phyloP scores from a whole-genome alignment of 495 filamentous ascomycete species.

The Penicillium daleae region DNA sequence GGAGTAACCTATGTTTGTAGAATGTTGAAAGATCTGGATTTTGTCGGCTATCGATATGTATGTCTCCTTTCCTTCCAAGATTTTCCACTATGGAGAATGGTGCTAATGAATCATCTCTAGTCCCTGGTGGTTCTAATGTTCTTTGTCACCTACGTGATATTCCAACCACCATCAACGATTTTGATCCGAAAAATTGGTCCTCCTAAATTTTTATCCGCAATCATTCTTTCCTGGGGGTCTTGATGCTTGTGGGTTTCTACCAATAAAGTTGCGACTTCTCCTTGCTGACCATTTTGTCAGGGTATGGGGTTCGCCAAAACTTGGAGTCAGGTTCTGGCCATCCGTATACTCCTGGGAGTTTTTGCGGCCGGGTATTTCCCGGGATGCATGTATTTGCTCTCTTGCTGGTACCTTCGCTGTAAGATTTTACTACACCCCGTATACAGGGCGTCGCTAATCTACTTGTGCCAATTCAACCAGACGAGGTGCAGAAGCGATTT shows the following conservation, averaged over 20 bases:
- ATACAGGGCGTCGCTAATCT: background rate
- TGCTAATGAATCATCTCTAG: slow-evolving; percentile 29
- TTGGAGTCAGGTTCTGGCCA: slow-evolving; percentile 49
- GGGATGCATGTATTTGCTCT: slow-evolving; percentile 20
- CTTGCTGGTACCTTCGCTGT: slow-evolving; percentile 21
- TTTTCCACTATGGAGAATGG: no score
- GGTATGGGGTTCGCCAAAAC: slow-evolving; percentile 48
- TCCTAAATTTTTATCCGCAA: background rate
- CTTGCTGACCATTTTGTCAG: background rate
- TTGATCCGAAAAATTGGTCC: slow-evolving; percentile 64
- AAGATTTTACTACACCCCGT: background rate
- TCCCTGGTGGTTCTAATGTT: slow-evolving; percentile 64
- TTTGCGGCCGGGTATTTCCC: slow-evolving; percentile 54
- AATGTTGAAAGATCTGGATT: slow-evolving; percentile 9
- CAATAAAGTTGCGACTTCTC: background rate
- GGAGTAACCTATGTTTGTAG: background rate
- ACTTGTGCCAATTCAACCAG: background rate
- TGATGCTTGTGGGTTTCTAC: slow-evolving; percentile 8
- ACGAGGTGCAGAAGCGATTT: slow-evolving; percentile 56
- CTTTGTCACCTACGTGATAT: slow-evolving; percentile 66
- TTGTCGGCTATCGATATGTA: slow-evolving; percentile 8
- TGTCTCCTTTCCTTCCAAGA: background rate
- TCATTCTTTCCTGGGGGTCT: slow-evolving; percentile 4
- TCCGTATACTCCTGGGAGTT: slow-evolving; percentile 59
- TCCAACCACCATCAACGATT: slow-evolving; percentile 62